phyloP scores from a whole-genome alignment of 768 basidiomycete genomes.

The Panus rudis region DNA sequence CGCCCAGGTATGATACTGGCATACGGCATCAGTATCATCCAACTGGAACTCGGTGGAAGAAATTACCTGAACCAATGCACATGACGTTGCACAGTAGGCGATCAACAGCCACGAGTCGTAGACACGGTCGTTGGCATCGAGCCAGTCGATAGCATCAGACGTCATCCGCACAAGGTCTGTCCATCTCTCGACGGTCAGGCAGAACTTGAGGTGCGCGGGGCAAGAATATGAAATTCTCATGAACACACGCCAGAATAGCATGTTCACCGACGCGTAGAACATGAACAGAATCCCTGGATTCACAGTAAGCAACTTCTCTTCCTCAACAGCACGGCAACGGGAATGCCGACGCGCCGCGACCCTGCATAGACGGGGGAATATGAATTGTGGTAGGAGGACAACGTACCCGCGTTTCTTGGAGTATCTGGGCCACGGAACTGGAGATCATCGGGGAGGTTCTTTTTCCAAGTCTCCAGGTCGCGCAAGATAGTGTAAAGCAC shows the following conservation, averaged over 20 bases:
- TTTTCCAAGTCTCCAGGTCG: constrained; percentile 74
- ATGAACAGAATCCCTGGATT: constrained; percentile 76
- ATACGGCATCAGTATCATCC: neutral
- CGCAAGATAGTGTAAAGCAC: constrained; percentile 56
- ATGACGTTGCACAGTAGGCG: constrained; percentile 81
- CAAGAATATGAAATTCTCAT: constrained; percentile 95
- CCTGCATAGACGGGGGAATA: neutral
- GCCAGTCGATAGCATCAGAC: constrained; percentile 83
- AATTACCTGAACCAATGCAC: constrained; percentile 81
- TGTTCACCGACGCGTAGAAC: constrained; percentile 81
- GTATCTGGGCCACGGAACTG: constrained; percentile 69
- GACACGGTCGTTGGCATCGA: constrained; percentile 68
- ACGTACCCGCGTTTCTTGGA: constrained; percentile 59
- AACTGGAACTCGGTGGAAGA: neutral
- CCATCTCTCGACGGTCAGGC: constrained; percentile 78
- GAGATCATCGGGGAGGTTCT: constrained; percentile 68
- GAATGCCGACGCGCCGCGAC: neutral
- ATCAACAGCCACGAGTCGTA: constrained; percentile 87
- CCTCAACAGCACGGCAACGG: constrained; percentile 1
- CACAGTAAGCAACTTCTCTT: neutral
- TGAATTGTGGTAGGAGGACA: neutral
- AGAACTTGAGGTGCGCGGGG: constrained; percentile 85
- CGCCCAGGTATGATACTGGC: constrained; percentile 90
- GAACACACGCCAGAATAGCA: constrained; percentile 98
- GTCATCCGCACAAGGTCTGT: constrained; percentile 63